Evolutionary conservation across 495 filamentous ascomycete genomes (phyloP), one percentile per base, ranked within the genome.

Genomic region (Hyaloscypha finlandica): DNA sequence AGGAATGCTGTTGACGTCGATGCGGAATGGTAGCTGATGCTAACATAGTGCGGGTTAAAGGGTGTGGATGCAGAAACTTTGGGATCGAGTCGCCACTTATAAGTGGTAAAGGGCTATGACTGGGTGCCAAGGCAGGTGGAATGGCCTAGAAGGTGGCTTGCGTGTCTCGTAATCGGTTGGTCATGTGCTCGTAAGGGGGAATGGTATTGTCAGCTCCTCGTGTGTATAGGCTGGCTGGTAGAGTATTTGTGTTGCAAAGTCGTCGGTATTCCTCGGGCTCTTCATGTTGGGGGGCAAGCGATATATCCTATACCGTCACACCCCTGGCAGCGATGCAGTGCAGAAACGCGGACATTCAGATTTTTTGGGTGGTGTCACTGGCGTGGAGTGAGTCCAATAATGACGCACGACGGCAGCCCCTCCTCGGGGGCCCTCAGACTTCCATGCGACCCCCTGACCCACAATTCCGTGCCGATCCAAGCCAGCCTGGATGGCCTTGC

Each of bases 1-100:
- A n/a, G 3, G 25, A 35, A 51, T 42, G 25, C 14, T 52, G 56
- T 14, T 30, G 33, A 45, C 59, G 53, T 59, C 52, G 61, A 54
- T 31, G 42, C 33, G 66, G 61, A 16, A 57, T 25, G 12, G 8
- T 37, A 37, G 35, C 35, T 45, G 65, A 61, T 16, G 65, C 65
- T 63, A 68, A 68, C 65, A 68, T 68, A 63, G 35, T 68, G 12
- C 20, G 19, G 42, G 22, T 11, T 31, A 32, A 22, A 58, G 22
- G 35, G 35, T 56, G 12, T n/a, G 54, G 6, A 29, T 32, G 48
- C 42, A 31, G 25, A 29, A 56, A 45, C 9, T 39, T 58, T 32
- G 37, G 53, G 53, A 32, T 25, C 20, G 35, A 30, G 3, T 56
- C 53, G 53, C 53, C 53, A 56, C 53, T 16, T 56, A 29, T 30